Evolutionary conservation across 306 rosid species (phyloP), one percentile per base, ranked within the genome.

Genomic region (Medicago ruthenica): DNA sequence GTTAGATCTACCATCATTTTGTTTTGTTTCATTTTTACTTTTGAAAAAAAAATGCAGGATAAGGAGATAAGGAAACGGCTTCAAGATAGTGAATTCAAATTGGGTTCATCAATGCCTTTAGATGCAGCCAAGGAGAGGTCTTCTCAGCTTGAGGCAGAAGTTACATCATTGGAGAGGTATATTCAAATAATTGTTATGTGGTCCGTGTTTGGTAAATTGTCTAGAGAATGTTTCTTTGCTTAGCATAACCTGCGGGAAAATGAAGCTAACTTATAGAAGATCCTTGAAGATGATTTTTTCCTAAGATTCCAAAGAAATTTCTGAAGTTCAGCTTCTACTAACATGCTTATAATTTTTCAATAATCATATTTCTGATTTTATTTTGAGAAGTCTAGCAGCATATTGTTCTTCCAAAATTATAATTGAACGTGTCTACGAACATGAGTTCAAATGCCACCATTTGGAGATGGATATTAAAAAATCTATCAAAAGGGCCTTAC

Each of bases 31-130:
- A 70, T 14, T 47, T 67, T 78, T 37, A 54, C 1, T 17, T 73
- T 67, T n/a, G 18, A 18, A 47, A 73, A 60, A 17, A 71, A 15
- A 54, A 65, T 77, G 15, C 81, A 95, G 97, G 99, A 95, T 88
- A 85, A 76, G 75, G 92, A 90, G 79, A 75, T 92, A 75, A 83
- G 97, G 62, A 88, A 81, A 54, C 87, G 93, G 24, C 97, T 95
- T 87, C 84, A 83, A 85, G 96, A 92, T 65, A 92, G 99, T 79
- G 97, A 95, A 76, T 60, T 17, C 64, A 92, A 90, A 80, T 82
- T 95, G 85, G 99, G 99, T 61, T 83, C 78, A 76, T 90, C 97
- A 51, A 90, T 95, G 96, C 99, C 99, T 75, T 80, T 89, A 27
- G 90, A 85, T 83, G 89, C 83, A 58, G 97, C 96, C 83, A 90